phyloP scores from a whole-genome alignment of 2,329 filamentous ascomycete species.

The Colletotrichum liaoningense region DNA sequence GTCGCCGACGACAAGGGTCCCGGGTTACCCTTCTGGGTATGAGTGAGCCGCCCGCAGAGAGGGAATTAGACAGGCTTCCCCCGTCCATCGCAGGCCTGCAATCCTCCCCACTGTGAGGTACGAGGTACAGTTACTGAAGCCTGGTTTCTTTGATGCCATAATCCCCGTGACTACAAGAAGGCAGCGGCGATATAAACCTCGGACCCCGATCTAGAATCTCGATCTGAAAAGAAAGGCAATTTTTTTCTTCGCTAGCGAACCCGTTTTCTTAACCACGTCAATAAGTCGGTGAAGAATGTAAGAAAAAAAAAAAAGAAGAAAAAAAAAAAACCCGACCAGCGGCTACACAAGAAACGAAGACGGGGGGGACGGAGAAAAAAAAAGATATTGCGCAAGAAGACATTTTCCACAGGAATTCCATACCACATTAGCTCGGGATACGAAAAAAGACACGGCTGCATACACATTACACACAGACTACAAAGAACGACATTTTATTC shows the following conservation, averaged over 20 bases:
- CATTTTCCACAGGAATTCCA: constrained; percentile 6
- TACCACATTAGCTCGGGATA: constrained; percentile 24
- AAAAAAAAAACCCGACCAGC: background rate
- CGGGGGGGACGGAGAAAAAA: background rate
- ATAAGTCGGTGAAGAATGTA: constrained; percentile 30
- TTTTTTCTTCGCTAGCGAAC: constrained; percentile 8
- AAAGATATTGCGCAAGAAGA: constrained; percentile 17
- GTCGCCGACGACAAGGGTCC: constrained; percentile 12
- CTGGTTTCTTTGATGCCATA: background rate
- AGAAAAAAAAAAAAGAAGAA: background rate
- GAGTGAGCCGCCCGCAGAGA: constrained; percentile 3
- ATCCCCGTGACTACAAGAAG: constrained; percentile 12
- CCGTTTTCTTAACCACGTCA: constrained; percentile 26
- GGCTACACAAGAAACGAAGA: background rate
- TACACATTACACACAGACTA: constrained; percentile 13
- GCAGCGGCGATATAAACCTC: constrained; percentile 21
- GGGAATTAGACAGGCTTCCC: constrained; percentile 25
- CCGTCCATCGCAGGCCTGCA: constrained; percentile 20
- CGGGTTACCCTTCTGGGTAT: constrained; percentile 17
- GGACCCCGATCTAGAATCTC: constrained; percentile 32
- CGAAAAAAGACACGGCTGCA: constrained; percentile 8
- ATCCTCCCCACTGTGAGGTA: background rate
- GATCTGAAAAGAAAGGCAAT: constrained; percentile 1
- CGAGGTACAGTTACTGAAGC: background rate
- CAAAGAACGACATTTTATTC: constrained; percentile 4